phyloP scores from a whole-genome alignment of 805 yeast species.

The Kodamaea jinghongensis region DNA sequence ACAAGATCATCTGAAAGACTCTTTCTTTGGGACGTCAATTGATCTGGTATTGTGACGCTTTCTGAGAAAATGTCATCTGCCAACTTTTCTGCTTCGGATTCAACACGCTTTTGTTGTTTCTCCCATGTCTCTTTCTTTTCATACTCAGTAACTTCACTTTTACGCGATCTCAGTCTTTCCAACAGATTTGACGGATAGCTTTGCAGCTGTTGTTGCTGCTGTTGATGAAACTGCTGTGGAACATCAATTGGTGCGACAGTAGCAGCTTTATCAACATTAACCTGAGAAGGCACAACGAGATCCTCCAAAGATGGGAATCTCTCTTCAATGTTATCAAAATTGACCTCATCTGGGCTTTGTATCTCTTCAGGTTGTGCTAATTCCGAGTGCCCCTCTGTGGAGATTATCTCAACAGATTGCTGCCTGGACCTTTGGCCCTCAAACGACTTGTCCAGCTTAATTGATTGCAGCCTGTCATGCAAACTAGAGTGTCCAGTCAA shows the following conservation, averaged over 20 bases:
- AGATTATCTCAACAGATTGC: conserved; percentile 3
- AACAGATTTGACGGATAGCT: too few species aligned
- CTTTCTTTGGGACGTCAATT: not conserved
- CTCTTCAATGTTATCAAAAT: conserved; percentile 45
- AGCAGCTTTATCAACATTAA: not conserved
- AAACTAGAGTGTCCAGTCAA: conserved; percentile 6
- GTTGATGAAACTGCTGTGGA: not conserved
- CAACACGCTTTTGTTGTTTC: conserved; percentile 19
- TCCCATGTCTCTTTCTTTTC: conserved; percentile 41
- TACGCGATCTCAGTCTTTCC: too few species aligned
- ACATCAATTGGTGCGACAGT: not conserved
- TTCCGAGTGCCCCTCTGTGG: not conserved
- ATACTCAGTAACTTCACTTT: conserved; percentile 15
- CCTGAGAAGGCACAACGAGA: conserved; percentile 6
- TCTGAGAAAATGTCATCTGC: conserved; percentile 42
- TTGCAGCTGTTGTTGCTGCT: not conserved
- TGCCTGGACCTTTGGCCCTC: conserved; percentile 5
- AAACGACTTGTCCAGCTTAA: conserved; percentile 6
- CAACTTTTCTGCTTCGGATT: conserved; percentile 33
- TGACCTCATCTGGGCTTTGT: not conserved
- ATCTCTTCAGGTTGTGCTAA: not conserved
- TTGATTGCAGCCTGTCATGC: not conserved
- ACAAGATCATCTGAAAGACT: too few species aligned
- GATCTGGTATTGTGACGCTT: not conserved
- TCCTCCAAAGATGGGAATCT: conserved; percentile 51